phyloP scores from a whole-genome alignment of 768 basidiomycete genomes.

The Boletus vermiculosoides region DNA sequence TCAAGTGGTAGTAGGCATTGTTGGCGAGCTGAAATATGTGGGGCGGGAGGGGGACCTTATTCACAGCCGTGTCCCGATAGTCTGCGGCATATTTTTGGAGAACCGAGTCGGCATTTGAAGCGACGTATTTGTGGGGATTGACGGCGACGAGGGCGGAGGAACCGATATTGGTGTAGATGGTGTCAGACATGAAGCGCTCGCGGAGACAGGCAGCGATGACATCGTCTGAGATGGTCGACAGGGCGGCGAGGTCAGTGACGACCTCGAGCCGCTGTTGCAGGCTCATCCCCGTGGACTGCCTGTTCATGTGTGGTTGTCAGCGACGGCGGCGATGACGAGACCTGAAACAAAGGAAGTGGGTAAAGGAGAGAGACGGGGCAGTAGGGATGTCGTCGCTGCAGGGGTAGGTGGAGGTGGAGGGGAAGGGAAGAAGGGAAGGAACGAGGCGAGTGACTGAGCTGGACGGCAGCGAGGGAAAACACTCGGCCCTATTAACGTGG shows the following conservation, averaged over 20 bases:
- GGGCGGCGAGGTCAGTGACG: conserved; percentile 63
- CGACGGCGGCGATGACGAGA: background rate
- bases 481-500: conserved; percentile 21
- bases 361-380: background rate
- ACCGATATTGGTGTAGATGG: conserved; percentile 74
- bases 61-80: conserved; percentile 71
- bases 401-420: background rate
- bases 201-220: conserved; percentile 81
- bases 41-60: conserved; percentile 63
- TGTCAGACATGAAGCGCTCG: conserved; percentile 83
- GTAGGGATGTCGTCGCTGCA: conserved; percentile 1
- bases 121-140: conserved; percentile 90
- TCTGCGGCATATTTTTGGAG: conserved; percentile 85
- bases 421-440: conserved; percentile 15
- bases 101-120: conserved; percentile 79
- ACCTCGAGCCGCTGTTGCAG: conserved; percentile 72
- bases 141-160: conserved; percentile 76
- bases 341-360: background rate
- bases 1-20: conserved; percentile 95
- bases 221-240: conserved; percentile 75
- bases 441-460: conserved; percentile 18
- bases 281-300: conserved; percentile 45
- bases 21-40: conserved; percentile 93
- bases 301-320: conserved; percentile 30
- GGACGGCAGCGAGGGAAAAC: conserved; percentile 25